Evolutionary conservation across 192 early-diverging fungal species (phyloP).

Genomic region (Phlyctochytrium bullatum): DNA sequence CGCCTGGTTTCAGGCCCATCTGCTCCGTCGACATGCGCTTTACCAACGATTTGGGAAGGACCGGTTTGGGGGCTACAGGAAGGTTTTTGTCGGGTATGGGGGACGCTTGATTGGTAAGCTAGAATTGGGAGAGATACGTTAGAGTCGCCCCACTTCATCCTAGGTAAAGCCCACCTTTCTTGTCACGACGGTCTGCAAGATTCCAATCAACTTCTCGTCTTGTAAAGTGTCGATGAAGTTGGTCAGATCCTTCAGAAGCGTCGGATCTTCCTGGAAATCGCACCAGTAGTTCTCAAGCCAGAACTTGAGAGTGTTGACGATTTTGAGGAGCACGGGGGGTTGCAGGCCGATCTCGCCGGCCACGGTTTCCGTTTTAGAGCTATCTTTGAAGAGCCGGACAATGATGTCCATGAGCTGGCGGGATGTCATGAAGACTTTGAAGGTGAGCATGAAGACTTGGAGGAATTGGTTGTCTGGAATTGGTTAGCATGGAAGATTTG

Average conservation of each 20-base stretch:
- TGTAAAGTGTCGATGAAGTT: slow-evolving; percentile 37
- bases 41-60: slow-evolving; percentile 41
- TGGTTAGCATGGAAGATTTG: neutral
- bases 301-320: slow-evolving; percentile 49
- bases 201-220: slow-evolving; percentile 34
- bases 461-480: slow-evolving; percentile 49
- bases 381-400: slow-evolving; percentile 25
- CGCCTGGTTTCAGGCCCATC: neutral
- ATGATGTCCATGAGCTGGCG: slow-evolving; percentile 41
- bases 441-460: slow-evolving; percentile 53
- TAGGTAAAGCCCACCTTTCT: slow-evolving; percentile 22
- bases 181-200: slow-evolving; percentile 31
- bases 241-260: slow-evolving; percentile 33
- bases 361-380: slow-evolving; percentile 18
- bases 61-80: slow-evolving; percentile 43
- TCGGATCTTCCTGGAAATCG: slow-evolving; percentile 48
- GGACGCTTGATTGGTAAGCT: neutral
- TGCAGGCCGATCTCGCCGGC: slow-evolving; percentile 22
- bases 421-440: slow-evolving; percentile 40
- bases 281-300: slow-evolving; percentile 58
- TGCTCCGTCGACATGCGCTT: slow-evolving; percentile 41
- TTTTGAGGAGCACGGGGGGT: slow-evolving; percentile 39
- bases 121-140: neutral
- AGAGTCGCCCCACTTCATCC: neutral
- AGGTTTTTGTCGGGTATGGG: neutral